Evolutionary conservation across 1,284 basidiomycete genomes (phyloP), one percentile per base, ranked within the genome.

Genomic region (Pseudozyma flocculosa): DNA sequence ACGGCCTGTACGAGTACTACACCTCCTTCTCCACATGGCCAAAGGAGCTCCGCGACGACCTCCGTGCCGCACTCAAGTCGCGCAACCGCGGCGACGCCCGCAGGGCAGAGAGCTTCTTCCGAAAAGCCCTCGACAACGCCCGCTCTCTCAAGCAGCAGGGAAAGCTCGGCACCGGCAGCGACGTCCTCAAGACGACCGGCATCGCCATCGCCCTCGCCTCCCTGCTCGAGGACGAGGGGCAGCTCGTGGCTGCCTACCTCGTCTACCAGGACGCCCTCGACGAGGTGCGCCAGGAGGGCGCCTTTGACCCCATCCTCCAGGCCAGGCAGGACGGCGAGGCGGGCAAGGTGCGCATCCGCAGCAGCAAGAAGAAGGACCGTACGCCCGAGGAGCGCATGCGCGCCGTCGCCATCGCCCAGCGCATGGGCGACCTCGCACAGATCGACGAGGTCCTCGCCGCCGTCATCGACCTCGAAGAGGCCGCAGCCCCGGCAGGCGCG

Each of bases 21-120:
- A 64, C 61, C 19, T 70, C 76, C 14, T 76, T 79, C 55, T 62
- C 54, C 24, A 71, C 73, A 23, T 79, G 77, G 75, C 78, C 78
- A 14, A 49, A 57, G 4, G 64, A 70, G 45, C 50, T 79, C 17
- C 69, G 76, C 9, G 70, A 68, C 23, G 69, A 77, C 37, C 54
- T 79, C 10, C 67, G 78, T 2, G 61, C 69, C 15, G 78, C 76
- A 0, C 40, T 79, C 40, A 73, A 76, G 45, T 69, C 73, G 3
- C 66, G 71, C 21, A 64, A 71, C 36, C 46, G 60, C 8, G 74
- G 76, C 13, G 75, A 79, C 26, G 53, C 57, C 11, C 48, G 53
- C 14, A 58, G 67, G 14, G 65, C 75, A 26, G 73, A 76, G 40
- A 56, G 41, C 3, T 50, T 57, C 40, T 76, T 78, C 44, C 59